Percentiles rank a stretch among this genome's conserved stretches.
phyloP scores from a whole-genome alignment of 2,329 filamentous ascomycete genomes.

The Capronia epimyces region DNA sequence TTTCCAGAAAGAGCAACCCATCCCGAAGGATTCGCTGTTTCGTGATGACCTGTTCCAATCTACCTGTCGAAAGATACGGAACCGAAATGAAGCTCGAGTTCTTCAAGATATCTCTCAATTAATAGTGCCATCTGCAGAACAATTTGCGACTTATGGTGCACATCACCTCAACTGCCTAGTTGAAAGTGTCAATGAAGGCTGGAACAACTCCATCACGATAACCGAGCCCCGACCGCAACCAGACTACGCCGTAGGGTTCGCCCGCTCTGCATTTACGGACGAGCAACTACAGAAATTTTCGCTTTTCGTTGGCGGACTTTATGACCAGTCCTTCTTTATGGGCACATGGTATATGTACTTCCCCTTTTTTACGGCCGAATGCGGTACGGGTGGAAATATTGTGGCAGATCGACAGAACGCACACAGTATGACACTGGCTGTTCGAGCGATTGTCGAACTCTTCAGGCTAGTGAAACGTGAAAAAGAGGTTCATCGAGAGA shows the following conservation, averaged over 20 bases:
- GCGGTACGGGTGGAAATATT: slow-evolving; percentile 28
- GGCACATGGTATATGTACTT: slow-evolving; percentile 30
- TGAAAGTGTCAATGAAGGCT: slow-evolving; percentile 35
- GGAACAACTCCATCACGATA: slow-evolving; percentile 32
- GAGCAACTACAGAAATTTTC: slow-evolving; percentile 35
- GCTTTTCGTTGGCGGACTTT: slow-evolving; percentile 27
- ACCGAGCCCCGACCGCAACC: slow-evolving; percentile 34
- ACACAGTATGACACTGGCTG: slow-evolving; percentile 34
- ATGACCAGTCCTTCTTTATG: slow-evolving; percentile 26
- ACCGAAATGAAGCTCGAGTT: slow-evolving; percentile 35
- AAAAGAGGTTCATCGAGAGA: slow-evolving; percentile 18
- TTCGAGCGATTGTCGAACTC: slow-evolving; percentile 38
- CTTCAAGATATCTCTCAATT: slow-evolving; percentile 36
- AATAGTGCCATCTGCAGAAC: slow-evolving; percentile 37
- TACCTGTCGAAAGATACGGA: slow-evolving; percentile 32
- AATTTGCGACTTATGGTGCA: slow-evolving; percentile 28
- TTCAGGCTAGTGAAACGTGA: slow-evolving; percentile 34
- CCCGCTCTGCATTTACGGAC: slow-evolving; percentile 33
- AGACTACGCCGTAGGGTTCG: slow-evolving; percentile 37
- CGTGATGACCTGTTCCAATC: slow-evolving; percentile 34
- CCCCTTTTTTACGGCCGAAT: slow-evolving; percentile 30
- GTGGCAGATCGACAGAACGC: slow-evolving; percentile 32
- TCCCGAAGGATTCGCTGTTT: slow-evolving; percentile 32
- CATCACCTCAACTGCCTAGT: slow-evolving; percentile 30
- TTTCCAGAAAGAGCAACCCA: slow-evolving; percentile 1